Conservation (phyloP, 495 filamentous ascomycete genomes). For the Articulospora tetracladia region DNA sequence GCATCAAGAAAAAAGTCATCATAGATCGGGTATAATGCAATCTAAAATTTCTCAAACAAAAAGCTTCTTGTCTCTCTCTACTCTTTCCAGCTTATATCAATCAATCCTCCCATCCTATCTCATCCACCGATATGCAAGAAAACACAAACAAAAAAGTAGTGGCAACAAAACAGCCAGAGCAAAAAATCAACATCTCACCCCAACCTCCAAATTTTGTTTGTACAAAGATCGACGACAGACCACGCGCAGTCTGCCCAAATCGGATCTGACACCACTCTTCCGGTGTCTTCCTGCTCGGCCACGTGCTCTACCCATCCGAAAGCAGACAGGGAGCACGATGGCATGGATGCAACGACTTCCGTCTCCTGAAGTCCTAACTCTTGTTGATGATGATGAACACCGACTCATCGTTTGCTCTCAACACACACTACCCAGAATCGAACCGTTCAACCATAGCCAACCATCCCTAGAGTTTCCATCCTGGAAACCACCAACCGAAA, state of each 20-base stretch:
- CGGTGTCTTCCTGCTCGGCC: not conserved
- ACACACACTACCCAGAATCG: not conserved
- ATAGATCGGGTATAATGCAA: constrained; percentile 11
- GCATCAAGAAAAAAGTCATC: no score
- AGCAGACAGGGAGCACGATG: no score
- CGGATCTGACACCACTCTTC: not conserved
- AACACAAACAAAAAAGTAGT: not conserved
- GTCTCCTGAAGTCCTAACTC: no score
- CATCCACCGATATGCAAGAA: not conserved
- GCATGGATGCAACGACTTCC: not conserved
- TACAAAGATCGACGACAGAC: not conserved
- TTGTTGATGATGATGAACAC: no score
- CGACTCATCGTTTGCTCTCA: not conserved
- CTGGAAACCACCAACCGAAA: not conserved
- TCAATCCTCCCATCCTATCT: not conserved
- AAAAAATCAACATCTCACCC: not conserved
- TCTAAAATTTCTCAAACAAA: constrained; percentile 2
- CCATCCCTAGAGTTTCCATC: not conserved
- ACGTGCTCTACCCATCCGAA: not conserved
- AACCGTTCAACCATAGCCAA: not conserved
- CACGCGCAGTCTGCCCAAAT: not conserved
- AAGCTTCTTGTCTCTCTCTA: not conserved
- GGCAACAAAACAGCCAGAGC: no score
- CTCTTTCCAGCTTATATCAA: no score
- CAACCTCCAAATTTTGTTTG: not conserved